A percentile compares a stretch with the other conserved stretches of the same genome.
These are phyloP conservation scores for Malassezia sp. DNA, from an alignment of 1,284 basidiomycete genomes.

Conservation along the genomic window DNA sequence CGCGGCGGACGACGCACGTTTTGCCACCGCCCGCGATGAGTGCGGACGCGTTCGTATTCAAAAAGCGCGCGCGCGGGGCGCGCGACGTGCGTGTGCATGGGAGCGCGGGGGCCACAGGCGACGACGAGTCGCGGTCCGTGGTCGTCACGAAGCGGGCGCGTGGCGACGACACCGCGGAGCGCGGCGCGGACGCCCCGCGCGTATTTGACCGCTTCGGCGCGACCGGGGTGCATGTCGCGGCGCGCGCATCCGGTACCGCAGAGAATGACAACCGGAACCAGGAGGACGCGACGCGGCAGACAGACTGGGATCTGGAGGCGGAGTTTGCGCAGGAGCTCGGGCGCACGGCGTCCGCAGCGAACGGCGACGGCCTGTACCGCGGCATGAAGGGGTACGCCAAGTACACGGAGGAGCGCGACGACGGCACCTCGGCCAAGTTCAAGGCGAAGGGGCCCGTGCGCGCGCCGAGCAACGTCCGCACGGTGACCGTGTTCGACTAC, in stretches of 20 bases:
- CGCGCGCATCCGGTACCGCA: constrained; percentile 16
- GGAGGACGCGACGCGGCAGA: constrained; percentile 47
- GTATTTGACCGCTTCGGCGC: constrained; percentile 54
- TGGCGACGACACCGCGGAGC: neutral
- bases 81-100: constrained; percentile 16
- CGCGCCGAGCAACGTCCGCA: constrained; percentile 65
- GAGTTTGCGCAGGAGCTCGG: constrained; percentile 19
- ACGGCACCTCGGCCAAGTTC: constrained; percentile 71
- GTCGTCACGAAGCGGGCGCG: constrained; percentile 10
- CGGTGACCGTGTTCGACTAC: constrained; percentile 91
- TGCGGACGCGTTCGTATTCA: constrained; percentile 13
- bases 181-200: neutral
- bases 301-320: constrained; percentile 49
- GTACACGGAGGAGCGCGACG: constrained; percentile 59
- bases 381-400: constrained; percentile 71
- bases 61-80: constrained; percentile 7
- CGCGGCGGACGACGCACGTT: no score
- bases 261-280: constrained; percentile 25
- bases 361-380: constrained; percentile 75
- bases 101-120: constrained; percentile 1
- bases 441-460: constrained; percentile 51
- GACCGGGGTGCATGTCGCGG: constrained; percentile 50
- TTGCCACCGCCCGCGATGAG: constrained; percentile 6
- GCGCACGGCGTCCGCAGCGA: constrained; percentile 11
- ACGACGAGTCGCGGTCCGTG: neutral